Evolutionary conservation across 1,284 basidiomycete genomes (phyloP), one percentile per base, ranked within the genome.

Genomic region (Ganoderma lingzhi): DNA sequence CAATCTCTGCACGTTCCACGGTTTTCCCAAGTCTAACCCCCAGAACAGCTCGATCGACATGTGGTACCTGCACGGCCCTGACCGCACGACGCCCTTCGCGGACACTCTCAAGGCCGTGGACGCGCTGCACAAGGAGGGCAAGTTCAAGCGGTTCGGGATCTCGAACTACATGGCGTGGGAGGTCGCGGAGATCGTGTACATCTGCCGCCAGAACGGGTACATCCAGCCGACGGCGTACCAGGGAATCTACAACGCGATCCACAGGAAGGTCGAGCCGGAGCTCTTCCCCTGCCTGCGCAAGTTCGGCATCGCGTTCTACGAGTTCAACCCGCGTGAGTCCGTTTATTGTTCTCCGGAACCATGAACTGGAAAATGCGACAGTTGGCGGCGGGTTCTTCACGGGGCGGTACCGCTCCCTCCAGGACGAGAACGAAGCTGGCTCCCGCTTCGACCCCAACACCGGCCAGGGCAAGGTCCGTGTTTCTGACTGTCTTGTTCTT

Each of bases 191-290:
- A 88, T 92, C 4, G 84, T 88, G n/a, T 77, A 75, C 2, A 86
- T 91, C 67, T 88, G 87, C 79, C 83, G 82, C 56, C 77, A 80
- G 9, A 85, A 88, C 67, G 86, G 84, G 1, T 92, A 84, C 73
- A 84, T 92, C 70, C 83, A 86, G 76, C 92, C 92, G 1, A 87
- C 87, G 0, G 89, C 85, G 0, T 93, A 93, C 76, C 91, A 94
- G 77, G 91, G 90, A 4, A 82, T 87, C 66, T 89, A 88, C 76
- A 89, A 87, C 70, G 86, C 85, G 2, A 80, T 89, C 30, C 85
- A 88, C 72, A 79, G 82, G 42, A 77, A 77, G 37, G 85, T 87
- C 53, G 89, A 90, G 75, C 84, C 86, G 0, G 89, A 90, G 72
- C 81, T 91, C n/a, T 83, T 91, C 76, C 88, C 88, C 6, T 90